phyloP scores from a whole-genome alignment of 768 basidiomycete genomes.

The Tricholoma sp. region DNA sequence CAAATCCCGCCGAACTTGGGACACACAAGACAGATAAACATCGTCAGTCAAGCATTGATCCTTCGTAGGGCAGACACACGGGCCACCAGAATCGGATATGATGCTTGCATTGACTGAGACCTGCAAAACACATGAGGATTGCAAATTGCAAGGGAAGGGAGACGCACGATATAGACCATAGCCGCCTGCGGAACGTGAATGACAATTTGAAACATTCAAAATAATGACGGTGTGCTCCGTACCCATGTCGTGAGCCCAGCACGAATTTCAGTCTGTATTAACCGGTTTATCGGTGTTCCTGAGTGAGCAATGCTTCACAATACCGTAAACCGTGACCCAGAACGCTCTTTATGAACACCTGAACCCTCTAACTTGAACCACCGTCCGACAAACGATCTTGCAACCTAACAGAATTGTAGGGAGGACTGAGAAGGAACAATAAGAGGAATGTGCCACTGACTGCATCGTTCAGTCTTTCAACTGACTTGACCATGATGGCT shows the following conservation, averaged over 20 bases:
- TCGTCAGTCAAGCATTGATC: constrained; percentile 51
- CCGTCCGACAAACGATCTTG: constrained; percentile 45
- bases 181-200: constrained; percentile 43
- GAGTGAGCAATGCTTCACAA: constrained; percentile 5
- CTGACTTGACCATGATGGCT: constrained; percentile 17
- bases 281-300: not conserved
- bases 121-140: constrained; percentile 27
- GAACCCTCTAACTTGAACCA: constrained; percentile 74
- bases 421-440: not conserved
- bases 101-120: constrained; percentile 86
- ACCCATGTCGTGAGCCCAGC: constrained; percentile 82
- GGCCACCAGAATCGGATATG: constrained; percentile 69
- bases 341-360: constrained; percentile 55
- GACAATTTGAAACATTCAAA: constrained; percentile 5
- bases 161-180: constrained; percentile 79
- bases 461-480: constrained; percentile 22
- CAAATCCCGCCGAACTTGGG: constrained; percentile 67
- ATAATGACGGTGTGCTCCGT: constrained; percentile 17
- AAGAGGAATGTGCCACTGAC: constrained; percentile 15
- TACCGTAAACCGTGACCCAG: constrained; percentile 59
- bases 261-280: constrained; percentile 62
- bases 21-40: constrained; percentile 51
- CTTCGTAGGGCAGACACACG: constrained; percentile 64
- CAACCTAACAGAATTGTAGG: constrained; percentile 24
- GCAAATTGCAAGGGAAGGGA: not conserved